Evolutionary conservation across 257 asterid species (phyloP).

Genomic region (Solanum neorickii): DNA sequence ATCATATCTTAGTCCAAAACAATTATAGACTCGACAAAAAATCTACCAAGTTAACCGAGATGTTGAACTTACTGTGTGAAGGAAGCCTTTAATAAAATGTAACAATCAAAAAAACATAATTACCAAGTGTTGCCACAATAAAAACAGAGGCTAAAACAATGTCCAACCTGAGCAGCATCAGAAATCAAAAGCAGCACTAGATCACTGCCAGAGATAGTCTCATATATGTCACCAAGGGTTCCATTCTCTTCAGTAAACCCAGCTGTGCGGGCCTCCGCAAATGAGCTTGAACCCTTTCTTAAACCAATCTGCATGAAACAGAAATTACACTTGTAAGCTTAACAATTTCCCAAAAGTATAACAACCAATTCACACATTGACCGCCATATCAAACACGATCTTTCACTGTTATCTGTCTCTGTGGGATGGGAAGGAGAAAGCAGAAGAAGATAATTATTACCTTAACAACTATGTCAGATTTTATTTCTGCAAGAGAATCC

Average conservation of each 20-base stretch:
- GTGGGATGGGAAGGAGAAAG: not conserved
- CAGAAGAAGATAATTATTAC: constrained; percentile 16
- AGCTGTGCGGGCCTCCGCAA: constrained; percentile 79
- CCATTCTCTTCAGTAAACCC: constrained; percentile 92
- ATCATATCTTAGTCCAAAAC: not conserved
- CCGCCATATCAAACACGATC: not conserved
- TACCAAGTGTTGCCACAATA: not conserved
- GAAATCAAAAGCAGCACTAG: constrained; percentile 84
- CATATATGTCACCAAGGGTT: constrained; percentile 90
- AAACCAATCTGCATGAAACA: constrained; percentile 61
- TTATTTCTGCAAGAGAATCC: constrained; percentile 70
- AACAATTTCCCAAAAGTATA: not conserved
- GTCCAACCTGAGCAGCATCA: constrained; percentile 87
- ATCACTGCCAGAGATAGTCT: constrained; percentile 83
- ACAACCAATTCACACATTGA: not conserved
- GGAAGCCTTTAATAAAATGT: not conserved
- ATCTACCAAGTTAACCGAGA: not conserved
- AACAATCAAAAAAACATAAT: not conserved
- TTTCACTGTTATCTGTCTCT: not conserved
- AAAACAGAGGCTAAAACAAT: not conserved
- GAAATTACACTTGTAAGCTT: not conserved
- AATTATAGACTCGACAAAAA: not conserved
- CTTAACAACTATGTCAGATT: constrained; percentile 87
- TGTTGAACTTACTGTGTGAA: not conserved
- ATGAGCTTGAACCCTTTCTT: constrained; percentile 88